Evolutionary conservation across 2,329 filamentous ascomycete species (phyloP).

Genomic region (Coniochaeta ligniaria): DNA sequence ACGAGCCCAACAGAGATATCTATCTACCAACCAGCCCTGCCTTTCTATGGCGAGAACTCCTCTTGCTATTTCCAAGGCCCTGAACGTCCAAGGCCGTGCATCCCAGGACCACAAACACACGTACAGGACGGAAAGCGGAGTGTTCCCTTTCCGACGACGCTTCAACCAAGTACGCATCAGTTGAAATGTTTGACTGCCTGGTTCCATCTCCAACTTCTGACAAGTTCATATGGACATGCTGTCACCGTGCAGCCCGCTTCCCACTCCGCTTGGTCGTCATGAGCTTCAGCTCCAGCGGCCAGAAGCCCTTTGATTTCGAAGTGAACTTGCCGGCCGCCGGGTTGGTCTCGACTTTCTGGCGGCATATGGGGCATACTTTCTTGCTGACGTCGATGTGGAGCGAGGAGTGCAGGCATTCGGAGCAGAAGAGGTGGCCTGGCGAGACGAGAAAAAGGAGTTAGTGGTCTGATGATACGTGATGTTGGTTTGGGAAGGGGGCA

Average conservation of each 20-base stretch:
- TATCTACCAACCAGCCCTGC: not conserved
- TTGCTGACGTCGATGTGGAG: slow-evolving; percentile 48
- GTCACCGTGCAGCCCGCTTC: slow-evolving; percentile 26
- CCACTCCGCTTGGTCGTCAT: slow-evolving; percentile 50
- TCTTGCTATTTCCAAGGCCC: no score
- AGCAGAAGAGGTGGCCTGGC: slow-evolving; percentile 59
- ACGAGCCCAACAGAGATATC: not conserved
- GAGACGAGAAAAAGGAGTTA: not conserved
- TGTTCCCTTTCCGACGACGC: not conserved
- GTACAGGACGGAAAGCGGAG: not conserved
- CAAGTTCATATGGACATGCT: no score
- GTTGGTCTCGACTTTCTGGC: slow-evolving; percentile 48
- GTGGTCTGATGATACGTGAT: not conserved
- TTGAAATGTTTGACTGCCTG: no score
- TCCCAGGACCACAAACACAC: not conserved
- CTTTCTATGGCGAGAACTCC: not conserved
- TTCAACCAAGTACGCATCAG: not conserved
- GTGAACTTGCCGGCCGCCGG: slow-evolving; percentile 13
- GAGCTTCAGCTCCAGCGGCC: slow-evolving; percentile 55
- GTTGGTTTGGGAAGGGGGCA: not conserved
- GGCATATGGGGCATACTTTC: slow-evolving; percentile 57
- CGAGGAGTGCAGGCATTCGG: slow-evolving; percentile 53
- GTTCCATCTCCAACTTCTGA: no score
- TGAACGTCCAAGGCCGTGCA: not conserved
- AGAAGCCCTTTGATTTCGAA: slow-evolving; percentile 40